Percentiles rank a stretch among this genome's conserved stretches.
These are phyloP conservation scores for Panus rudis DNA, from an alignment of 768 basidiomycete genomes.

Conservation along the genomic window DNA sequence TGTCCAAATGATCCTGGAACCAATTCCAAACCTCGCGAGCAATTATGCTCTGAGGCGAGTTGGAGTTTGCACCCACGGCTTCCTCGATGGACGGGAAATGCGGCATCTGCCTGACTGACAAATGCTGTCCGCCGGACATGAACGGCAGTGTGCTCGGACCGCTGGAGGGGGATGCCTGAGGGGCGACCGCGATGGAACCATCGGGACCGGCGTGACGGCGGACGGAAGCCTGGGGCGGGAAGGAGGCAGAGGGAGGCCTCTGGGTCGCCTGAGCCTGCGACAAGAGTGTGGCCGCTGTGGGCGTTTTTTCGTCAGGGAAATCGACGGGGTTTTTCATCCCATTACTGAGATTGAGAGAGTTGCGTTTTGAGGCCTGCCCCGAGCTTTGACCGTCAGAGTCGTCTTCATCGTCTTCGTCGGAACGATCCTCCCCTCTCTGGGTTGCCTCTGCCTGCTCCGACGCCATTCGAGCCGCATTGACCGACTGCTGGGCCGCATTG, in stretches of 20 bases:
- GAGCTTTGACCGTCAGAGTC: constrained; percentile 71
- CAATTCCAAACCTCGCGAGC: constrained; percentile 86
- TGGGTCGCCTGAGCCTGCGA: constrained; percentile 70
- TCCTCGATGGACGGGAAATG: constrained; percentile 86
- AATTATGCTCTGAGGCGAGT: constrained; percentile 69
- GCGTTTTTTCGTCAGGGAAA: constrained; percentile 75
- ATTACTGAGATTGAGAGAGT: constrained; percentile 59
- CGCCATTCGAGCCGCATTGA: constrained; percentile 66
- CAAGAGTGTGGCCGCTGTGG: constrained; percentile 69
- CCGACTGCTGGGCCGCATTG: constrained; percentile 66
- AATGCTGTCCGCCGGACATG: constrained; percentile 37
- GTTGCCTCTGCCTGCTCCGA: constrained; percentile 60
- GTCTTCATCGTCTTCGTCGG: constrained; percentile 83
- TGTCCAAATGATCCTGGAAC: constrained; percentile 89
- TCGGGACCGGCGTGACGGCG: constrained; percentile 59
- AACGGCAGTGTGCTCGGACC: constrained; percentile 34
- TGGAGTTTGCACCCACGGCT: constrained; percentile 66
- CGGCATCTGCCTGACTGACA: constrained; percentile 69
- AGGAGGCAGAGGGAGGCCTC: constrained; percentile 48
- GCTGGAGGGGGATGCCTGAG: constrained; percentile 28
- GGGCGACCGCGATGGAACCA: constrained; percentile 56
- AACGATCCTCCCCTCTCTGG: constrained; percentile 60
- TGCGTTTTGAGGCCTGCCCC: constrained; percentile 59
- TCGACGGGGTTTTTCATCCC: constrained; percentile 49
- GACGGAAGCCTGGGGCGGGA: constrained; percentile 67